phyloP scores from a whole-genome alignment of 2,329 filamentous ascomycete species.

The Sporothrix inflata region DNA sequence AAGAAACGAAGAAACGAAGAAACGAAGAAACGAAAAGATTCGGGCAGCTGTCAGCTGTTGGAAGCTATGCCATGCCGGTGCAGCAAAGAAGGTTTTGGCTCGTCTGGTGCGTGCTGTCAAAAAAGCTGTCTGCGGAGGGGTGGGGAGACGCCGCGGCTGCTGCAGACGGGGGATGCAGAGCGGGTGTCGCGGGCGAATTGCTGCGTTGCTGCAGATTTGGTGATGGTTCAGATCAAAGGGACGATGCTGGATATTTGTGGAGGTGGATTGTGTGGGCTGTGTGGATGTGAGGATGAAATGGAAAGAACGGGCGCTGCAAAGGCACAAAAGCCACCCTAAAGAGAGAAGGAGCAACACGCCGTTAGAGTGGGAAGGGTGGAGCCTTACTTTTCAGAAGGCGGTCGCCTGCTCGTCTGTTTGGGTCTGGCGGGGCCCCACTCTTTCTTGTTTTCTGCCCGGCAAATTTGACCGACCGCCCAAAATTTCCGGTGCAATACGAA shows the following conservation, averaged over 20 bases:
- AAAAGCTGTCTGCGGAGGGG: not conserved
- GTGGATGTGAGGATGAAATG: conserved; percentile 1
- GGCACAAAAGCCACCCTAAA: not conserved
- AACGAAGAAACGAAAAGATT: not conserved
- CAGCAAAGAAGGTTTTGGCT: not conserved
- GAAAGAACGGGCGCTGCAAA: conserved; percentile 15
- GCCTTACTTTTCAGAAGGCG: not conserved
- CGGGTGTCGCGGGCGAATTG: not conserved
- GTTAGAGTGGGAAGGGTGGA: not conserved
- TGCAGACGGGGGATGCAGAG: conserved; percentile 1
- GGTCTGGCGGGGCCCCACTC: not conserved
- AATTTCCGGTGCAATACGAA: not conserved
- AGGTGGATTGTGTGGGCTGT: conserved; percentile 12
- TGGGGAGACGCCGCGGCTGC: not conserved
- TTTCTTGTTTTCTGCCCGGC: conserved; percentile 7
- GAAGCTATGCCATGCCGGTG: conserved; percentile 14
- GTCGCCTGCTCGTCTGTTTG: conserved; percentile 3
- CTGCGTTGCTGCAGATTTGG: not conserved
- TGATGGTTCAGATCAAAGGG: conserved; percentile 1
- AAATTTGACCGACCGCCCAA: conserved; percentile 20
- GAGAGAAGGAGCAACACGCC: conserved; percentile 17
- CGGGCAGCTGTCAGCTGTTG: not conserved
- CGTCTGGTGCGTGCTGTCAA: no score
- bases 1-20: not conserved
- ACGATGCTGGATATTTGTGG: conserved; percentile 16